Conservation (phyloP, 148 eudicot species). For the Linanthus parryae region DNA sequence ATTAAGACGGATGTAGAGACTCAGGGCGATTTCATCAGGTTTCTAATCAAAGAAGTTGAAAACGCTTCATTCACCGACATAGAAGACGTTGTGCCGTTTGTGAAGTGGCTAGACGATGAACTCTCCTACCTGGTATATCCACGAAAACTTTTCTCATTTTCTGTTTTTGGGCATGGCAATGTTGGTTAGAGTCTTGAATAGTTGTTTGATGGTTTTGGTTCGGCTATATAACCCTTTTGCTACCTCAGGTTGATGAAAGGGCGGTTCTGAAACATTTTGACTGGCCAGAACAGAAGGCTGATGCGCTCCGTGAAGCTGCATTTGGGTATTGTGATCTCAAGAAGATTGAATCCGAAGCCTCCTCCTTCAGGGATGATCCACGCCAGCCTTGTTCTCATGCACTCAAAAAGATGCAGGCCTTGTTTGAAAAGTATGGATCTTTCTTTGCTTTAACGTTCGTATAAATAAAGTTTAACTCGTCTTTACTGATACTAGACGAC, state of each 20-base stretch:
- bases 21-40: constrained; percentile 84
- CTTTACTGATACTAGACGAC: too few relatives aligned
- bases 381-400: constrained; percentile 69
- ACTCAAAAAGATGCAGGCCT: constrained; percentile 91
- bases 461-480: too few relatives aligned
- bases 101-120: constrained; percentile 96
- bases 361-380: constrained; percentile 56
- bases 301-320: constrained; percentile 94
- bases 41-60: constrained; percentile 74
- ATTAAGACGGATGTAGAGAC: constrained; percentile 90
- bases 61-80: constrained; percentile 73
- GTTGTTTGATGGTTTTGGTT: not conserved
- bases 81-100: constrained; percentile 86
- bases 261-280: constrained; percentile 92
- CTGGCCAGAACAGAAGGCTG: constrained; percentile 98
- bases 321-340: constrained; percentile 90
- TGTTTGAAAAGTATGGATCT: constrained; percentile 69
- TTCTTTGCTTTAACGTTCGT: too few relatives aligned
- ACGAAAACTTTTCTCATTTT: not conserved
- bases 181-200: not conserved
- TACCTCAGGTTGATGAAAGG: constrained; percentile 81
- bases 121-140: constrained; percentile 77
- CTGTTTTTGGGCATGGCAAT: not conserved
- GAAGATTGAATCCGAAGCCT: constrained; percentile 77
- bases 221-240: not conserved